phyloP scores from a whole-genome alignment of 2,329 filamentous ascomycete species.

The Bipolaris gigantea region DNA sequence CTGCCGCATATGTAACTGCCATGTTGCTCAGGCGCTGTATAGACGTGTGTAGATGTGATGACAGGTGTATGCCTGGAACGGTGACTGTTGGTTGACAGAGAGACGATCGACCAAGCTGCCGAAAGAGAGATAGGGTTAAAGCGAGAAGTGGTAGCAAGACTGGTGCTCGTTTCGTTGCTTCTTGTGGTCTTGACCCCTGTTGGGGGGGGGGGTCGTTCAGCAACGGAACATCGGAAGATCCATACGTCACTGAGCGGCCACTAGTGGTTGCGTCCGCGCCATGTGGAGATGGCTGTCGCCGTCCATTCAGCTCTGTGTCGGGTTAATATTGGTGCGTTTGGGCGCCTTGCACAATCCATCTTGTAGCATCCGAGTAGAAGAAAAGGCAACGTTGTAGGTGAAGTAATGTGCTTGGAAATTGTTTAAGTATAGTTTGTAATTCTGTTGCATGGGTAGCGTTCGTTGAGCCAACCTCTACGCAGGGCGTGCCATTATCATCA shows the following conservation, averaged over 20 bases:
- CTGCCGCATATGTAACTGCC: conserved; percentile 26
- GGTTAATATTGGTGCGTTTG: not conserved
- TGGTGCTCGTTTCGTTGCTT: not conserved
- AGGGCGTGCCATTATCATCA: not conserved
- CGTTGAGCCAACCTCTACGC: not conserved
- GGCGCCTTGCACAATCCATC: not conserved
- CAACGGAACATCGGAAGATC: conserved; percentile 15
- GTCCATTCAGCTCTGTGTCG: conserved; percentile 1
- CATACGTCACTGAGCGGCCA: conserved; percentile 26
- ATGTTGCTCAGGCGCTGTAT: conserved; percentile 6
- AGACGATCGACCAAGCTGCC: conserved; percentile 1
- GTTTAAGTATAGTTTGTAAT: not conserved
- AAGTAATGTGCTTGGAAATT: not conserved
- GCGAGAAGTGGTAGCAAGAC: not conserved
- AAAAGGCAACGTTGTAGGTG: not conserved
- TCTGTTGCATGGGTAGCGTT: not conserved
- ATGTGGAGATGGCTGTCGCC: conserved; percentile 15
- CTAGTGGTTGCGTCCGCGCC: conserved; percentile 17
- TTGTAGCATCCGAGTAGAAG: not conserved
- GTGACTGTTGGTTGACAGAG: not conserved
- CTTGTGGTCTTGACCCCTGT: not conserved
- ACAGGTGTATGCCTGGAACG: not conserved
- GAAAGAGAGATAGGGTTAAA: not conserved
- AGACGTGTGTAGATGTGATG: not conserved
- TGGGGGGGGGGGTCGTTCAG: conserved; percentile 2